Evolutionary conservation across 2,329 filamentous ascomycete species (phyloP).

Genomic region (Epichloe brachyelytri): DNA sequence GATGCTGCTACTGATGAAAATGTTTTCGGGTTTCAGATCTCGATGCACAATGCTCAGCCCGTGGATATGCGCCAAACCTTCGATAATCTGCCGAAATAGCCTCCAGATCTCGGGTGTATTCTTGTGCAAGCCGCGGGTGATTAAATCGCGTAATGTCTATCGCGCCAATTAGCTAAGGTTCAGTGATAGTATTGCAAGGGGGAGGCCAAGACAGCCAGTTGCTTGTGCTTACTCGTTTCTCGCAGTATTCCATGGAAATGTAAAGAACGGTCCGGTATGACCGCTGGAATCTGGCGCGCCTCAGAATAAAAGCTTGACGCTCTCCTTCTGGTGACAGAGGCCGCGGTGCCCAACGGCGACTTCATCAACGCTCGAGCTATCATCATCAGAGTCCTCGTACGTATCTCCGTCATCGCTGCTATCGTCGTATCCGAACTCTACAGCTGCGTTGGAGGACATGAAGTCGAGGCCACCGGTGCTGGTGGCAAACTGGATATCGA

Average conservation of each 20-base stretch:
- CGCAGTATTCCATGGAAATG: constrained; percentile 98
- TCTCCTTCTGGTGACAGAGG: constrained; percentile 18
- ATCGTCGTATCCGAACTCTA: constrained; percentile 63
- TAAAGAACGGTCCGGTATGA: constrained; percentile 66
- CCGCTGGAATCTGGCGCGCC: constrained; percentile 29
- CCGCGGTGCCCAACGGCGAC: constrained; percentile 13
- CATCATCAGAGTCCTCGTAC: constrained; percentile 34
- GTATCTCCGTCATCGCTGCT: constrained; percentile 29
- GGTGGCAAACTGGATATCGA: constrained; percentile 46
- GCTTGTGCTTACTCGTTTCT: constrained; percentile 53
- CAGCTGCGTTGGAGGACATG: constrained; percentile 72
- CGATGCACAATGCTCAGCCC: constrained; percentile 85
- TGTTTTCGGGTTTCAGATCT: constrained; percentile 92
- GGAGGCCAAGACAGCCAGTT: background rate
- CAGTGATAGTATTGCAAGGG: no score
- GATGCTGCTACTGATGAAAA: constrained; percentile 61
- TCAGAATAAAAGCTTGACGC: constrained; percentile 15
- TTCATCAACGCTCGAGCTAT: constrained; percentile 23
- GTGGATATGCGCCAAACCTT: constrained; percentile 84
- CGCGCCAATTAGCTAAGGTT: background rate
- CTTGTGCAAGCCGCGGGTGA: constrained; percentile 60
- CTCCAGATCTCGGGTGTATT: constrained; percentile 75
- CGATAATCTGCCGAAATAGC: constrained; percentile 78
- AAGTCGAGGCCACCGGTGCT: constrained; percentile 82
- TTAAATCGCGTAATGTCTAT: constrained; percentile 73